These are phyloP conservation scores for Elaeagnus macrophylla DNA, from an alignment of 306 rosid species.

Conservation along the genomic window DNA sequence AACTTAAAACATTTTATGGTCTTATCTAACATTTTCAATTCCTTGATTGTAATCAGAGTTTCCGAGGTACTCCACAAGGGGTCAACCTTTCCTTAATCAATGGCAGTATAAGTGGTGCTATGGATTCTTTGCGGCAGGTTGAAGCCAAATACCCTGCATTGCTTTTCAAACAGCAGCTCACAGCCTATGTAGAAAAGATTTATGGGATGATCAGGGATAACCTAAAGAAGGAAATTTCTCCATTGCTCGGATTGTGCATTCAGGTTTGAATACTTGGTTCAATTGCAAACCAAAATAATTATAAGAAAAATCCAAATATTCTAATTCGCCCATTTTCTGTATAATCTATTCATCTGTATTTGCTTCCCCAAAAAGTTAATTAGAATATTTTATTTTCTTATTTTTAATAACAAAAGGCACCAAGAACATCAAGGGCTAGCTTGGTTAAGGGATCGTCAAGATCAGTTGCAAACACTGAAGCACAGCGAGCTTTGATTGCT, in stretches of 20 bases:
- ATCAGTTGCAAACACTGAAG: slow-evolving; percentile 68
- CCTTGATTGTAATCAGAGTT: slow-evolving; percentile 44
- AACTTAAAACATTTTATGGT: slow-evolving; percentile 11
- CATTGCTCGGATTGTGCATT: slow-evolving; percentile 90
- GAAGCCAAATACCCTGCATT: slow-evolving; percentile 99
- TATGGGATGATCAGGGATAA: slow-evolving; percentile 97
- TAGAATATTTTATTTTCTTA: slow-evolving; percentile 10
- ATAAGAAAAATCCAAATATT: too few relatives aligned
- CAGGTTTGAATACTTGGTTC: slow-evolving; percentile 44
- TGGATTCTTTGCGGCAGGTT: slow-evolving; percentile 85
- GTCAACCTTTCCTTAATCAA: slow-evolving; percentile 74
- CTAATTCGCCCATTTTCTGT: too few relatives aligned
- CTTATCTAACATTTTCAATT: slow-evolving; percentile 4
- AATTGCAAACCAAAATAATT: not conserved
- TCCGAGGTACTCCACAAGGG: slow-evolving; percentile 83
- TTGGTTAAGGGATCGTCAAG: slow-evolving; percentile 90
- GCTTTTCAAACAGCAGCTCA: slow-evolving; percentile 94
- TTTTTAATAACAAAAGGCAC: slow-evolving; percentile 56
- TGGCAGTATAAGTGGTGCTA: slow-evolving; percentile 65
- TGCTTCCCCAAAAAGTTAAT: too few relatives aligned
- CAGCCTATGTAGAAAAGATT: slow-evolving; percentile 94
- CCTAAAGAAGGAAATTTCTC: slow-evolving; percentile 92
- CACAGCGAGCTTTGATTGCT: slow-evolving; percentile 88
- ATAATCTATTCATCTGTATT: too few relatives aligned
- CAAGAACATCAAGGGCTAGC: slow-evolving; percentile 84